These are phyloP conservation scores for Pharnaceum exiguum DNA, from an alignment of 148 eudicot genomes.

Conservation along the genomic window DNA sequence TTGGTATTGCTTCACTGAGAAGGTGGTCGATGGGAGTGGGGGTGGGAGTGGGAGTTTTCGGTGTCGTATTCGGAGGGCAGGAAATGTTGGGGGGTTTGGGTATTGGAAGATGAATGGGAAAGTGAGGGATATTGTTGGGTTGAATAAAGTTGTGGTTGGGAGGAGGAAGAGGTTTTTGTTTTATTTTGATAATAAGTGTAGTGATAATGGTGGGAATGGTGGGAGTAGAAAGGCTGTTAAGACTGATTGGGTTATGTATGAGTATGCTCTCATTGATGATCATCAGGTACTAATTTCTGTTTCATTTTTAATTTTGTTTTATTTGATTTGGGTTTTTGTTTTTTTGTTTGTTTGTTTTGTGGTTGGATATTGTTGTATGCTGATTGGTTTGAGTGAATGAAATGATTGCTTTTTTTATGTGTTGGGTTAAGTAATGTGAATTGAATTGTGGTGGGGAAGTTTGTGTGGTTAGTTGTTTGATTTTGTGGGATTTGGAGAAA, in stretches of 20 bases:
- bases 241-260: slow-evolving; percentile 60
- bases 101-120: slow-evolving; percentile 45
- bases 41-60: slow-evolving; percentile 6
- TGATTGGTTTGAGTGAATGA: no score
- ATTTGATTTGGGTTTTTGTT: no score
- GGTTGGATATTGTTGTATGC: no score
- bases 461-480: no score
- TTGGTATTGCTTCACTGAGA: slow-evolving; percentile 47
- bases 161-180: slow-evolving; percentile 39
- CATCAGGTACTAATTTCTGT: slow-evolving; percentile 20
- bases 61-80: no score
- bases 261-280: slow-evolving; percentile 39
- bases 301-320: neutral
- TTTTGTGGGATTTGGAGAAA: no score
- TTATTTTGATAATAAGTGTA: slow-evolving; percentile 25
- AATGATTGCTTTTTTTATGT: no score
- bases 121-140: slow-evolving; percentile 38
- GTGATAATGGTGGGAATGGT: neutral
- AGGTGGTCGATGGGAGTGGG: slow-evolving; percentile 15
- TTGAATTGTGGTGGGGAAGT: no score
- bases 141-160: slow-evolving; percentile 39
- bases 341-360: no score
- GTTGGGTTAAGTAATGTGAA: no score
- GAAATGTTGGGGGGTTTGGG: no score
- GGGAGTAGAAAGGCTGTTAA: slow-evolving; percentile 11